Base-by-base conservation (phyloP, 768 basidiomycete species). In the Termitomyces heimii region DNA sequence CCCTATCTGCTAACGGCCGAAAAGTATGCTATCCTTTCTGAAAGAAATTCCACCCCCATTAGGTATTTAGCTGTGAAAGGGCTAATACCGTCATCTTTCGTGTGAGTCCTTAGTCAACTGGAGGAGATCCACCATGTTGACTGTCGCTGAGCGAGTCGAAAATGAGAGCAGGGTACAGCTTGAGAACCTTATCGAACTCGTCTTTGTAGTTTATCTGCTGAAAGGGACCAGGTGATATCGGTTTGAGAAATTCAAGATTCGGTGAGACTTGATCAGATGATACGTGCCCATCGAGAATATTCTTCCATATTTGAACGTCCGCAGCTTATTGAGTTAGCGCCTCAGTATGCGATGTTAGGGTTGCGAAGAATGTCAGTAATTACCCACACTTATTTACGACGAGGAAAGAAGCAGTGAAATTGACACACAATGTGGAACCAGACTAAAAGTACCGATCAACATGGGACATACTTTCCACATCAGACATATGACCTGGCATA, bases 21-120 rank as follows among this genome's bases (percentile, higher is more conserved):
- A 26, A n/a, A n/a, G n/a, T n/a, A n/a, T 5, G 12, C 32, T 39
- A 35, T 26, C 14, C 7, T 35, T 12, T n/a, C 8, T 46, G 28
- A 16, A n/a, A 14, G 34, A 40, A 42, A 7, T 1, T 4, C 6
- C 24, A 31, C n/a, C 55, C 51, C 42, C 49, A 45, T 50, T n/a
- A 44, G 55, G 55, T 7, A 56, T 32, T 51, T 37, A 29, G 55
- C 55, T 56, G 55, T 56, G 49, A 35, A 56, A 24, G 18, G 35
- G 16, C 16, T 1, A 24, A 3, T 16, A n/a, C n/a, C n/a, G n/a
- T 26, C 18, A 10, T 4, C 14, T 5, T 22, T 6, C 32, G 48
- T 34, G 48, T 34, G 49, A 50, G 6, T 12, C 48, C 20, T 37
- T 37, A 37, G 35, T n/a, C 35, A 51, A 51, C 34, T 37, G 5